Percentiles rank a stretch among this genome's conserved stretches.
Conservation (phyloP, 2,329 filamentous ascomycete species). For the Ophiognomonia clavigignenti-juglandacearum region DNA sequence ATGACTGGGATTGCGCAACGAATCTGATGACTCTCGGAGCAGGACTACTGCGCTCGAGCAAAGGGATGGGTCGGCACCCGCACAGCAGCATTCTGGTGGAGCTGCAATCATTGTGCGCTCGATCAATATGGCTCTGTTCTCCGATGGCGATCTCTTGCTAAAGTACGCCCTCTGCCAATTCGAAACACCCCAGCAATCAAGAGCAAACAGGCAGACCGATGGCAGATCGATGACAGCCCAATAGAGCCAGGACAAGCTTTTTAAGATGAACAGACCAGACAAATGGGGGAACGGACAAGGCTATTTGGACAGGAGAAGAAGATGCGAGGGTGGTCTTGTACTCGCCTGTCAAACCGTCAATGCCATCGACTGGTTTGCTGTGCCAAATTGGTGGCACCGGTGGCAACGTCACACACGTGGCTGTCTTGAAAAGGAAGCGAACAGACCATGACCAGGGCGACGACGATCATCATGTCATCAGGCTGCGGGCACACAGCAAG, state of each 20-base stretch:
- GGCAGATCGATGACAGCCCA: too few species aligned
- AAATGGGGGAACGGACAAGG: neutral
- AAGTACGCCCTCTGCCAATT: too few species aligned
- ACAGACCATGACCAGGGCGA: too few species aligned
- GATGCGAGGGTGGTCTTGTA: slow-evolving; percentile 3
- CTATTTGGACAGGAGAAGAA: neutral
- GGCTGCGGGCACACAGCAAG: neutral
- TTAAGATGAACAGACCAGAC: too few species aligned
- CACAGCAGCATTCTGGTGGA: neutral
- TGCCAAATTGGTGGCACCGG: slow-evolving; percentile 1
- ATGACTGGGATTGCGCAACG: neutral
- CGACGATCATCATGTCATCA: neutral
- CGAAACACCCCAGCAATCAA: neutral
- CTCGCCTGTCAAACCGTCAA: slow-evolving; percentile 9
- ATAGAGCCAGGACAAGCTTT: too few species aligned
- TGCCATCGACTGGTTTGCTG: slow-evolving; percentile 5
- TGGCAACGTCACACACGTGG: slow-evolving; percentile 3
- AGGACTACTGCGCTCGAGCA: neutral
- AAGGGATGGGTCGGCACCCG: neutral
- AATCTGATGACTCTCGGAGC: too few species aligned
- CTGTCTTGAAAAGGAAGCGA: slow-evolving; percentile 3
- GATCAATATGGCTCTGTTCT: neutral
- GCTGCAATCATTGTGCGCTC: neutral
- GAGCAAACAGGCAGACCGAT: neutral
- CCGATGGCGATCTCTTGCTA: neutral